phyloP scores from a whole-genome alignment of 768 basidiomycete genomes.

The Termitomyces sp. region DNA sequence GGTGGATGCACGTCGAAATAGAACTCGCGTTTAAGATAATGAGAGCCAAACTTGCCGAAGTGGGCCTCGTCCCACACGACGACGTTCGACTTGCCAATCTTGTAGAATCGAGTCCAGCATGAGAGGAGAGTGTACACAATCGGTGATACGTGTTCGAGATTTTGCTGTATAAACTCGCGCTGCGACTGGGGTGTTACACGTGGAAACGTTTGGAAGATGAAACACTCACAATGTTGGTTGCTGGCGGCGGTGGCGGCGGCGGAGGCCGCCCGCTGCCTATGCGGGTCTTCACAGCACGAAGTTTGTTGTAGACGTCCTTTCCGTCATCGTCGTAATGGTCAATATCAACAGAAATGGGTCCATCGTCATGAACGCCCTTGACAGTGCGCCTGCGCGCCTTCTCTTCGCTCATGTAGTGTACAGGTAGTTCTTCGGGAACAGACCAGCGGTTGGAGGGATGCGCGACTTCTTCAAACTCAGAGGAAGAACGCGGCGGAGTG shows the following conservation, averaged over 20 bases:
- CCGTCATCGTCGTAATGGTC: slow-evolving; percentile 41
- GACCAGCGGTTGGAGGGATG: slow-evolving; percentile 44
- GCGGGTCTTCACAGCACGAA: slow-evolving; percentile 29
- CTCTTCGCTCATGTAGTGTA: slow-evolving; percentile 57
- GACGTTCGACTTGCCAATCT: slow-evolving; percentile 77
- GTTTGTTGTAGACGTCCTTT: slow-evolving; percentile 50
- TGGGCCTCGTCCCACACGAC: slow-evolving; percentile 99
- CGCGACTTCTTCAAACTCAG: slow-evolving; percentile 68
- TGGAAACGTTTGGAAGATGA: slow-evolving; percentile 14
- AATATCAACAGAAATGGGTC: slow-evolving; percentile 15
- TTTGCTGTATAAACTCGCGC: slow-evolving; percentile 77
- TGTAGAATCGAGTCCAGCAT: slow-evolving; percentile 92
- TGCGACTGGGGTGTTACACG: slow-evolving; percentile 24
- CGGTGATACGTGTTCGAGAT: slow-evolving; percentile 73
- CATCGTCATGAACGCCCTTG: slow-evolving; percentile 19
- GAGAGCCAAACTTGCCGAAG: slow-evolving; percentile 97
- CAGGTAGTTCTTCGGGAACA: slow-evolving; percentile 36
- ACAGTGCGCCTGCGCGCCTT: slow-evolving; percentile 53
- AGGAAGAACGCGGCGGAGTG: slow-evolving; percentile 44
- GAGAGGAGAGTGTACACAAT: slow-evolving; percentile 88
- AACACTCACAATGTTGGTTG: slow-evolving; percentile 53
- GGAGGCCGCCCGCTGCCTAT: slow-evolving; percentile 56
- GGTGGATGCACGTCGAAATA: slow-evolving; percentile 99
- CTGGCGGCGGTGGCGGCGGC: slow-evolving; percentile 59
- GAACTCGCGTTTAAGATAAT: slow-evolving; percentile 98